Evolutionary conservation across 805 yeast species (phyloP), one percentile per base, ranked within the genome.

Genomic region (Pachysolen tannophilus): DNA sequence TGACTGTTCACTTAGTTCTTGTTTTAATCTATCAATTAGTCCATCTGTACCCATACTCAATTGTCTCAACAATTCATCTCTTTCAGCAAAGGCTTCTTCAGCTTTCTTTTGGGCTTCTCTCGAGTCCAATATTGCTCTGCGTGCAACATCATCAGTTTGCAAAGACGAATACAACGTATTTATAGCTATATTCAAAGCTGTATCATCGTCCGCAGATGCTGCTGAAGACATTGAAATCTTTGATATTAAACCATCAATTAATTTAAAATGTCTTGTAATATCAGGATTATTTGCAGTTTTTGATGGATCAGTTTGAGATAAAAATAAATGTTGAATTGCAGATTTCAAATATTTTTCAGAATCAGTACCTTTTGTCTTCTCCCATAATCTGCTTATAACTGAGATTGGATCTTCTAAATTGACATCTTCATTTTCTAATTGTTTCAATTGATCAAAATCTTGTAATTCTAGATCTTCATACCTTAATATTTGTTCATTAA

Each of bases 101-200:
- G 61, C 63, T 11, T 54, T 47, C 37, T 53, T 59, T 39, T 59
- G 58, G 24, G 59, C 63, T 16, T 53, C 61, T 32, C 57, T 63
- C n/a, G 60, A 57, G 40, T 67, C 71, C 53, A 39, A 56, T 44
- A 43, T 63, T 51, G 95, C 94, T 40, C 82, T 68, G 34, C 77
- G 66, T 9, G 94, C 94, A 58, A 80, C 78, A 35, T 85, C 94
- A 53, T 90, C 96, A 0, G 95, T 83, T 45, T 78, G 78, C 49
- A 88, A 65, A 19, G 82, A 69, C 28, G 85, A 78, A 39, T 75
- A 65, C 30, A 90, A 61, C 37, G 76, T 65, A 48, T 83, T 86
- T 24, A 88, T 77, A 2, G 94, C 84, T 32, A 82, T 74, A 35
- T 81, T 83, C 43, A 85, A 67, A 11, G 84, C 75, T n/a, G 78